These are phyloP conservation scores for Hemisphaericaspora lyxosophila DNA, from an alignment of 1,139 yeast genomes.

Conservation along the genomic window DNA sequence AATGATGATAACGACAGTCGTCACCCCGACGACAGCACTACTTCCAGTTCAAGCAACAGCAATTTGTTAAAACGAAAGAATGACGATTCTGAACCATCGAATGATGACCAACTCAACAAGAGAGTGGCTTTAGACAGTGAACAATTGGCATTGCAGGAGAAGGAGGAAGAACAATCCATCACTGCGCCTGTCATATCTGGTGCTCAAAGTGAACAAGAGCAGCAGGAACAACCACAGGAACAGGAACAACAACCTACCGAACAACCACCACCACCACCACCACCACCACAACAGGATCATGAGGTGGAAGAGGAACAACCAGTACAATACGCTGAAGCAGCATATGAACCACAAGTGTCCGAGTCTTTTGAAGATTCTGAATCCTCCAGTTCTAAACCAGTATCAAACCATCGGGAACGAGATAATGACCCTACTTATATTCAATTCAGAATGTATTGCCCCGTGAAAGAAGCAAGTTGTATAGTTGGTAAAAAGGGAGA, in stretches of 20 bases:
- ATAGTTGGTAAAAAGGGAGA: constrained; percentile 82
- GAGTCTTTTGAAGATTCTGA: constrained; percentile 2
- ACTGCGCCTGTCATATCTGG: constrained; percentile 35
- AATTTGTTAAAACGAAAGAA: constrained; percentile 66
- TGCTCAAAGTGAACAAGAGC: constrained; percentile 6
- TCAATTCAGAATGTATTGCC: constrained; percentile 70
- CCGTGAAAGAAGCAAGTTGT: constrained; percentile 73
- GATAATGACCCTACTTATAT: constrained; percentile 59
- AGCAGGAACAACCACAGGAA: constrained; percentile 8
- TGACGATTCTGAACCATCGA: constrained; percentile 48
- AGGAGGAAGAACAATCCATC: constrained; percentile 40
- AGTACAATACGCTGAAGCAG: constrained; percentile 3
- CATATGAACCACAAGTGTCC: constrained; percentile 1
- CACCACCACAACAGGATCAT: constrained; percentile 1
- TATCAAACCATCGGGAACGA: constrained; percentile 31
- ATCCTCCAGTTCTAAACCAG: constrained; percentile 17
- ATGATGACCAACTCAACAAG: constrained; percentile 45
- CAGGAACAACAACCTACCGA: constrained; percentile 2
- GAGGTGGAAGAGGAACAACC: constrained; percentile 2
- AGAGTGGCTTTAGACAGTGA: constrained; percentile 73
- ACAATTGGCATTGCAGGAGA: constrained; percentile 31
- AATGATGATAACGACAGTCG: not conserved
- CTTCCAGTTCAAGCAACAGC: constrained; percentile 7
- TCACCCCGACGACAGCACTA: not conserved
- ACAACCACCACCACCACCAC: constrained; percentile 3